Base-by-base conservation (phyloP, 2,329 filamentous ascomycete species). In the Trichoderma endophyticum region DNA sequence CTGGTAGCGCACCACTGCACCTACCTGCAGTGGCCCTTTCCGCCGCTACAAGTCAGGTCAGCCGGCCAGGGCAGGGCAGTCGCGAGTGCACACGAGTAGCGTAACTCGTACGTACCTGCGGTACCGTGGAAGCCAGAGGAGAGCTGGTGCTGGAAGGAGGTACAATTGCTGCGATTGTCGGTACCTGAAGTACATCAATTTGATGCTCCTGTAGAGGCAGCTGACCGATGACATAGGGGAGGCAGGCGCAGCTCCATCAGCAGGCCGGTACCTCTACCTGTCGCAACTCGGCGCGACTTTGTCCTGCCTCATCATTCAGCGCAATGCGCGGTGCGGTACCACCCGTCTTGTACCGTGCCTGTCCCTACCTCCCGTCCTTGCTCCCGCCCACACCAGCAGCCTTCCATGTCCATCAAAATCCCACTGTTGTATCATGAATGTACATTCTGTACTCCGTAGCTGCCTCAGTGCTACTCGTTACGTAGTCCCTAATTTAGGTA, bases 1-100 rank as follows among this genome's bases (percentile, higher is more conserved):
- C 34, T 32, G 56, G 56, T 12, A 6, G n/a, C n/a, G n/a, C 43
- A 51, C 43, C 43, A 43, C 34, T 43, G 60, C 32, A 62, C 60
- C 32, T 62, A 26, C 60, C 60, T 63, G 54, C 54, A 66, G 39
- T 65, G 62, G 62, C 43, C 39, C 62, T 34, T 54, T 64, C 61
- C 61, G 61, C 36, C 43, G 39, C 43, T 43, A 36, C 39, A 43
- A 43, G 18, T 43, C 21, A 65, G 30, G 63, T 36, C 48, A 66
- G 63, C 63, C 63, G 57, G 65, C 54, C 54, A 68, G 51, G 64
- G 64, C 48, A 66, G 64, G 39, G 43, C 43, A 51, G n/a, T 51
- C n/a, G 43, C 43, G 43, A 12, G 43, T 51, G 43, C 43, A 51
- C 43, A 51, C 43, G 43, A 60, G n/a, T 36, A 21, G 4, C 6